phyloP scores from a whole-genome alignment of 208 protist species.

The Wallacemonas sp. region DNA sequence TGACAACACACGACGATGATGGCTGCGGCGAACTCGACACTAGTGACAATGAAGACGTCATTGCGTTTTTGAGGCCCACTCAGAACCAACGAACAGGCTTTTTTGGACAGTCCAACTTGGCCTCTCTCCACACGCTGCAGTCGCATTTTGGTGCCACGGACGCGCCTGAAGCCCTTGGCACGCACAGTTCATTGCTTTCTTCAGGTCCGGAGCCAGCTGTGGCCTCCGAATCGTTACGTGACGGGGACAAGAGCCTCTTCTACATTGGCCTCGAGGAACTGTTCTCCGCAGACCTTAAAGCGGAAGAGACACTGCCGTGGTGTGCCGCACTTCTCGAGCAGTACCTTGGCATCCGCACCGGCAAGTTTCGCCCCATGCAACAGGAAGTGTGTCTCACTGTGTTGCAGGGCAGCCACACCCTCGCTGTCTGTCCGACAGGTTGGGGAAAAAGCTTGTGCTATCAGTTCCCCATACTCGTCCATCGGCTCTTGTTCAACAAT shows the following conservation, averaged over 20 bases:
- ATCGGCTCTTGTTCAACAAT: conserved; percentile 65
- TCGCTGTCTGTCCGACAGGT: conserved; percentile 94
- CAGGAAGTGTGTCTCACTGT: conserved; percentile 74
- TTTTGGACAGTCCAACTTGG: no score
- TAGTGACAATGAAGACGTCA: conserved; percentile 18
- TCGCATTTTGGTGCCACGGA: no score
- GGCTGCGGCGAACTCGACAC: not conserved
- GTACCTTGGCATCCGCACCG: conserved; percentile 54
- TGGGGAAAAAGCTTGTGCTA: conserved; percentile 96
- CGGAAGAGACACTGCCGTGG: conserved; percentile 33
- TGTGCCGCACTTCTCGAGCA: conserved; percentile 54
- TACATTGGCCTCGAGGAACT: conserved; percentile 33
- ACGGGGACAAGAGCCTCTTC: conserved; percentile 39
- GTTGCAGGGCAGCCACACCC: conserved; percentile 63
- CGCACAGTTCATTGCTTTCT: no score
- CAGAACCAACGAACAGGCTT: conserved; percentile 20
- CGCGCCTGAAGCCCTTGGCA: no score
- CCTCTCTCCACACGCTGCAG: no score
- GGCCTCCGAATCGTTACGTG: not conserved
- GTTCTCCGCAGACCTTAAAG: conserved; percentile 12
- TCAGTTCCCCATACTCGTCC: conserved; percentile 92
- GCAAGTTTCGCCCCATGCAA: conserved; percentile 77
- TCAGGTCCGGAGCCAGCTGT: no score
- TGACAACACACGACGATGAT: not conserved
- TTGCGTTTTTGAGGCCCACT: conserved; percentile 52